These are phyloP conservation scores for Betula pendula DNA, from an alignment of 306 rosid species.

Conservation along the genomic window DNA sequence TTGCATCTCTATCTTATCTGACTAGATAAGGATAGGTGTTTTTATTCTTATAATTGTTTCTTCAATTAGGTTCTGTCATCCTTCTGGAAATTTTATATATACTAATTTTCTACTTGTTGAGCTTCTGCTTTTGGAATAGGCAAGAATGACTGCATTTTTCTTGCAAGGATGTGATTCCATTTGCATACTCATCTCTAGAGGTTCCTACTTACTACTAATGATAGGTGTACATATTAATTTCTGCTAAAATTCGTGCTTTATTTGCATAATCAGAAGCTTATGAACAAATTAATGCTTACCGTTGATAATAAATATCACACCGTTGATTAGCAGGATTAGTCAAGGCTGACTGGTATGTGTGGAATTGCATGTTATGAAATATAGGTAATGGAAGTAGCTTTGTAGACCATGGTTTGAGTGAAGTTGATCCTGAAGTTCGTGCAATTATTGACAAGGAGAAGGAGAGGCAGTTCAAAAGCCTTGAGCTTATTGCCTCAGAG, in stretches of 20 bases:
- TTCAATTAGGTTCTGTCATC: too few relatives aligned
- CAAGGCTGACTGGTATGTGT: slow-evolving; percentile 14
- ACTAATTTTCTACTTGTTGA: background rate
- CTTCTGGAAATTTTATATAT: too few relatives aligned
- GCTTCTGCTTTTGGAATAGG: background rate
- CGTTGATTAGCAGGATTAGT: slow-evolving; percentile 11
- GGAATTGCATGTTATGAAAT: slow-evolving; percentile 21
- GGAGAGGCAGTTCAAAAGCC: slow-evolving; percentile 78
- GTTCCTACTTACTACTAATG: background rate
- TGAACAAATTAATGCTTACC: background rate
- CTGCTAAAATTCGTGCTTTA: background rate
- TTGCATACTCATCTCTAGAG: background rate
- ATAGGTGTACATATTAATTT: background rate
- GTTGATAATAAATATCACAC: background rate
- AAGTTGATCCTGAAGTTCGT: slow-evolving; percentile 82
- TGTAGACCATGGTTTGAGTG: slow-evolving; percentile 65
- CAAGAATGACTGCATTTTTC: background rate
- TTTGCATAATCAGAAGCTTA: background rate
- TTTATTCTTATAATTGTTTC: too few relatives aligned
- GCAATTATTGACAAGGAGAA: slow-evolving; percentile 72
- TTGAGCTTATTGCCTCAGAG: slow-evolving; percentile 98
- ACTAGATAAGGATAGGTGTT: background rate
- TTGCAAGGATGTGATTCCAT: background rate
- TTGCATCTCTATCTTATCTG: background rate
- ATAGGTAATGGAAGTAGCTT: slow-evolving; percentile 58